Conservation (phyloP, 805 yeast species). For the Starmerella cellae region DNA sequence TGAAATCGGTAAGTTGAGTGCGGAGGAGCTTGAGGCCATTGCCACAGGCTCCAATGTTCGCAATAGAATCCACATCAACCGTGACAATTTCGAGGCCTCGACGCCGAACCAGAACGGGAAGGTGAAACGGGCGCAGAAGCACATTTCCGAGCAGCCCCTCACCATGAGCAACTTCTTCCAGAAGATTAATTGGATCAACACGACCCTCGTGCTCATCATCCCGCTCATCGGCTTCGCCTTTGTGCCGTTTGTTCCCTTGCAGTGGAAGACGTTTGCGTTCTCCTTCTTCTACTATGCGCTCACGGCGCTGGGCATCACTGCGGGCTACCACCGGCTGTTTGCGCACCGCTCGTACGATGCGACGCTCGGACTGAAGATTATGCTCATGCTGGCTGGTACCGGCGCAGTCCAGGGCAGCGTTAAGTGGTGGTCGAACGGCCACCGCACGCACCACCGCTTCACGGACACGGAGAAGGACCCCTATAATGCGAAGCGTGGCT, state of each 20-base stretch:
- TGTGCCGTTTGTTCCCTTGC: slow-evolving; percentile 36
- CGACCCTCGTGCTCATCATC: slow-evolving; percentile 40
- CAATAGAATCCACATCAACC: slow-evolving; percentile 23
- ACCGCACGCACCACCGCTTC: slow-evolving; percentile 80
- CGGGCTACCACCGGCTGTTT: slow-evolving; percentile 71
- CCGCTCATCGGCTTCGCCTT: slow-evolving; percentile 40
- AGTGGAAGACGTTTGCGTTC: slow-evolving; percentile 39
- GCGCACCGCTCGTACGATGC: slow-evolving; percentile 48
- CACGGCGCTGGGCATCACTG: slow-evolving; percentile 62
- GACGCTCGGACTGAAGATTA: slow-evolving; percentile 33
- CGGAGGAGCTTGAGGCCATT: slow-evolving; percentile 27
- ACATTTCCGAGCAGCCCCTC: slow-evolving; percentile 62
- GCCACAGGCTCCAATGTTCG: slow-evolving; percentile 27
- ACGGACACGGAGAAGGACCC: slow-evolving; percentile 87
- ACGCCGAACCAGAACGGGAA: slow-evolving; percentile 10
- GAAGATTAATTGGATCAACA: slow-evolving; percentile 65
- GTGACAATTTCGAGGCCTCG: slow-evolving; percentile 1
- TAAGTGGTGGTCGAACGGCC: slow-evolving; percentile 69
- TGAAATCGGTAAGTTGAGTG: slow-evolving; percentile 21
- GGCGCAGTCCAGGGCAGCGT: slow-evolving; percentile 68
- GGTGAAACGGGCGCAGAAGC: slow-evolving; percentile 27
- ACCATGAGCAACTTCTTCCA: slow-evolving; percentile 58
- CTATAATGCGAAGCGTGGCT: slow-evolving; percentile 67
- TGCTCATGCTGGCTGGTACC: slow-evolving; percentile 49
- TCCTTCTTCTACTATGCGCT: slow-evolving; percentile 42